phyloP scores from a whole-genome alignment of 495 filamentous ascomycete species.

The Penicillium roqueforti region DNA sequence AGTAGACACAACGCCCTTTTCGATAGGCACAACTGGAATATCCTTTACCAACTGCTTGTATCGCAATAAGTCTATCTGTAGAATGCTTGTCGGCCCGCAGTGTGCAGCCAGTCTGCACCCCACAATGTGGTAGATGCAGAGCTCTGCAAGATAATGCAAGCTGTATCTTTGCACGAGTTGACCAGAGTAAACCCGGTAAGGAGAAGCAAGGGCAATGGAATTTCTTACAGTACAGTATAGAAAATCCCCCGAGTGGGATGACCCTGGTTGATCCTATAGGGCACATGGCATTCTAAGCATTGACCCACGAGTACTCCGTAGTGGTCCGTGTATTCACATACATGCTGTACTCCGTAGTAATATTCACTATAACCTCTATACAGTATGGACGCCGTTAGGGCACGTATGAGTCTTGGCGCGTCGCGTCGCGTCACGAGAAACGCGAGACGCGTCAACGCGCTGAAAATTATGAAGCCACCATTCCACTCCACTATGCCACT shows the following conservation, averaged over 20 bases:
- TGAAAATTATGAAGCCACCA: not conserved
- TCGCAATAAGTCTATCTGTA: not conserved
- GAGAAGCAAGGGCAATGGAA: not conserved
- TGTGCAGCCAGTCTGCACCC: slow-evolving; percentile 16
- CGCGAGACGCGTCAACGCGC: slow-evolving; percentile 4
- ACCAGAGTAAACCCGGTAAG: not conserved
- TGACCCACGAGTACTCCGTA: slow-evolving; percentile 5
- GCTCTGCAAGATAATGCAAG: slow-evolving; percentile 15
- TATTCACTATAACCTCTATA: not conserved
- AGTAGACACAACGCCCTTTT: not conserved
- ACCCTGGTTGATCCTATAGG: not conserved
- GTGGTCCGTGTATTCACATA: not conserved
- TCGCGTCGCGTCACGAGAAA: not conserved
- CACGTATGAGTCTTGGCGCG: not conserved
- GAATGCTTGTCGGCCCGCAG: not conserved
- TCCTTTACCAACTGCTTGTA: not conserved
- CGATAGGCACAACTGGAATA: not conserved
- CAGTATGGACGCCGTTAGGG: not conserved
- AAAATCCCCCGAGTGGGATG: slow-evolving; percentile 6
- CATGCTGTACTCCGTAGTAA: not conserved
- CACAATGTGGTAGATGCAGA: slow-evolving; percentile 4
- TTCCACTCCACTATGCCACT: not conserved
- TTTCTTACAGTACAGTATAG: slow-evolving; percentile 5
- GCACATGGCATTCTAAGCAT: slow-evolving; percentile 8
- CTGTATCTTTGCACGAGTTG: slow-evolving; percentile 7